phyloP scores from a whole-genome alignment of 495 filamentous ascomycete species.

The Penicillium lividum region DNA sequence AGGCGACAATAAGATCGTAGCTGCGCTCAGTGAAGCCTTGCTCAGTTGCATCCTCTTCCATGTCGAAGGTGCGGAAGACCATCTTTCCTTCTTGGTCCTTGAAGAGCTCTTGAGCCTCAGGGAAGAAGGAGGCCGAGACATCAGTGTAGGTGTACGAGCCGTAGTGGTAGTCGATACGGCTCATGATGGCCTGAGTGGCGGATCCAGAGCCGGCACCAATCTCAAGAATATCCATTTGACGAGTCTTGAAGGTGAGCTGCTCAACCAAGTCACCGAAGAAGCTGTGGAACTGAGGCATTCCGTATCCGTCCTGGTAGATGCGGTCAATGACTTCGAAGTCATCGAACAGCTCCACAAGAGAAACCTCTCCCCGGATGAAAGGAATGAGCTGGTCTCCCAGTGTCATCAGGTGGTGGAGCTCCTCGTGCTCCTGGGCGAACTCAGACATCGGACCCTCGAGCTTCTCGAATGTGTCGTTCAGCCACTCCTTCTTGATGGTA shows the following conservation, averaged over 20 bases:
- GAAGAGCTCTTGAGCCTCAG: constrained; percentile 6
- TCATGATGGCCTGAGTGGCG: not conserved
- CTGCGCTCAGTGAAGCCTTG: not conserved
- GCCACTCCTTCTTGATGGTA: constrained; percentile 6
- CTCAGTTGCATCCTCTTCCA: not conserved
- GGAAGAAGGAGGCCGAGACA: not conserved
- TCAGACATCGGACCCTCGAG: not conserved
- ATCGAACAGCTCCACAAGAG: not conserved
- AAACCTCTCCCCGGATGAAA: not conserved
- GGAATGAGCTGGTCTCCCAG: not conserved
- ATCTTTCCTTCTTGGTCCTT: constrained; percentile 28
- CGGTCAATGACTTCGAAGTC: not conserved
- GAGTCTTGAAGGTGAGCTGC: not conserved
- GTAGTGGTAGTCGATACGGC: not conserved
- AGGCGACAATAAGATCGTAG: constrained; percentile 1
- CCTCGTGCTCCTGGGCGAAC: not conserved
- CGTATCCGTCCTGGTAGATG: not conserved
- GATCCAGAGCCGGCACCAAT: not conserved
- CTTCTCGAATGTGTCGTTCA: constrained; percentile 1
- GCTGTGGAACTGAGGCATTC: not conserved
- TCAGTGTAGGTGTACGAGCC: constrained; percentile 7
- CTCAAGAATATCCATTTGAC: not conserved
- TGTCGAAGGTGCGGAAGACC: constrained; percentile 37
- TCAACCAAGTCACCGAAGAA: not conserved
- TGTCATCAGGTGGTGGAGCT: not conserved